Conservation (phyloP, 768 basidiomycete genomes). For the Sistotremastrum suecicum region DNA sequence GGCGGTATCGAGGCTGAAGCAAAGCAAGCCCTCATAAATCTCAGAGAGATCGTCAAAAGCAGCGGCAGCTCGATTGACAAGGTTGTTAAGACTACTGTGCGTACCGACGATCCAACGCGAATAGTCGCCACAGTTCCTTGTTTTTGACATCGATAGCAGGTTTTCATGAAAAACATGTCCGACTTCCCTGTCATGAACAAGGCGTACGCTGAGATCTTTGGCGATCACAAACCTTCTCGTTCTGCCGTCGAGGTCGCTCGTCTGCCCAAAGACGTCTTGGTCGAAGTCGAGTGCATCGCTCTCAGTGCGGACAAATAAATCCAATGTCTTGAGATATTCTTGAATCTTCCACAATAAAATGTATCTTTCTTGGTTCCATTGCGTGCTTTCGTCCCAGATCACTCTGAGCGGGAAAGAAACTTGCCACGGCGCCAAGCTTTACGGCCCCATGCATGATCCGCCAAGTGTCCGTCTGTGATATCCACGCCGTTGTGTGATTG, state of each 20-base stretch:
- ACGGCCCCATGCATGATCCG: too few species aligned
- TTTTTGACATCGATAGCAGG: constrained; percentile 25
- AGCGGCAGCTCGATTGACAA: constrained; percentile 65
- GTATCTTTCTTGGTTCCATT: too few species aligned
- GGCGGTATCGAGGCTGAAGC: constrained; percentile 74
- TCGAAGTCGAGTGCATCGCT: constrained; percentile 86
- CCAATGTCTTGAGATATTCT: too few species aligned
- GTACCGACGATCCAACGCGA: constrained; percentile 14
- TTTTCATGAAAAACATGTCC: constrained; percentile 86
- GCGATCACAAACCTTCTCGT: constrained; percentile 82
- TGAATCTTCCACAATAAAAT: too few species aligned
- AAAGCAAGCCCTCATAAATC: constrained; percentile 73
- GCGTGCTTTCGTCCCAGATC: too few species aligned
- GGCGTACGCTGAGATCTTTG: constrained; percentile 76
- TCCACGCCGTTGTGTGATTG: too few species aligned
- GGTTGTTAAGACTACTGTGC: constrained; percentile 84
- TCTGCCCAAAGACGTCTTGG: constrained; percentile 80
- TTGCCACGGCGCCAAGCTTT: too few species aligned
- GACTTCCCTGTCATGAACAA: constrained; percentile 77
- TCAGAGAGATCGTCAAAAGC: constrained; percentile 71
- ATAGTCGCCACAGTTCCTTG: neutral
- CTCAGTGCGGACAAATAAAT: too few species aligned
- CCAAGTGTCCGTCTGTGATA: too few species aligned
- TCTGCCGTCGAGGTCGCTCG: constrained; percentile 83
- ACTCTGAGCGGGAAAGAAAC: too few species aligned